Evolutionary conservation across 2,329 filamentous ascomycete genomes (phyloP), one percentile per base, ranked within the genome.

Genomic region (Claviceps capensis): DNA sequence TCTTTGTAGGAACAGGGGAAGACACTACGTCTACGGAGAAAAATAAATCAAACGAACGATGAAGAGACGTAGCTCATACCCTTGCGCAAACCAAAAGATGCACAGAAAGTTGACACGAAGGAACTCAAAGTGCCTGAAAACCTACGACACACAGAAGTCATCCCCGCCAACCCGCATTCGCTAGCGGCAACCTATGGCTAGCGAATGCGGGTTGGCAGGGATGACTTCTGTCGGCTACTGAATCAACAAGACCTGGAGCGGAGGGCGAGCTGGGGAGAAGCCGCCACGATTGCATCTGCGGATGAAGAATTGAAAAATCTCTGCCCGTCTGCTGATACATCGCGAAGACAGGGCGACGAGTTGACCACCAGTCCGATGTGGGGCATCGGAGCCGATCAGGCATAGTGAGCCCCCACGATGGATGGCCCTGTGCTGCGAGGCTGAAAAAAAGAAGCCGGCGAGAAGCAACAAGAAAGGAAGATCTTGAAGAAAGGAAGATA

Each of bases 401-500:
- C 47, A 46, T 55, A 54, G 53, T 46, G n/a, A 16, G 36, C 37
- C 45, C 47, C 51, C 51, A 52, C 26, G 51, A 52, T 50, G 48
- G 38, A n/a, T 40, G 36, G 22, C 37, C 37, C 42, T 43, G 19
- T 30, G 42, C 13, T 19, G 41, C 30, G 36, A 53, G 43, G 44
- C 54, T 49, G 41, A n/a, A 26, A 50, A 42, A 50, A 49, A 50
- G 41, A 48, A 55, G 47, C 34, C 48, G 49, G 26, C 44, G 40
- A 50, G 57, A 57, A 55, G 53, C 52, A 49, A 19, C 41, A 38
- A 48, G 45, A 42, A 49, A 63, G 64, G 62, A 63, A 60, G 62
- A 66, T 11, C 30, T 34, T 34, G n/a, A 38, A 48, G 45, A 42
- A 49, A 63, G 64, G 62, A 63, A 60, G 62, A 66, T 11, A 9